Conservation (phyloP, 2,329 filamentous ascomycete genomes). For the Cordyceps cateniannulata region DNA sequence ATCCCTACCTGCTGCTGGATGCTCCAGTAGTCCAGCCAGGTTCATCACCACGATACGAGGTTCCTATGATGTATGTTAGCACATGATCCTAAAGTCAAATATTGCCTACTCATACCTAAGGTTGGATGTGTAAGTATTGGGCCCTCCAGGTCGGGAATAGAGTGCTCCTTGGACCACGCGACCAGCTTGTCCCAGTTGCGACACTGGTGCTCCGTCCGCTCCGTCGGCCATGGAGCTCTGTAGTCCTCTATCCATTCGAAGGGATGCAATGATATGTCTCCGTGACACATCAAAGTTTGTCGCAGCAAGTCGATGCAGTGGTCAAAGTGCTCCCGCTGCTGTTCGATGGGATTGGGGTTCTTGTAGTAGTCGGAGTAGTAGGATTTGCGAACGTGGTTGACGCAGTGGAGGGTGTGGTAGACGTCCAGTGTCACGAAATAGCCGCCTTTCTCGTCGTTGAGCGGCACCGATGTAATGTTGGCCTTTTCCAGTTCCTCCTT, state of each 20-base stretch:
- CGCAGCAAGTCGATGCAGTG: constrained; percentile 17
- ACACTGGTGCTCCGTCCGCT: constrained; percentile 12
- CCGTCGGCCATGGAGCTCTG: constrained; percentile 8
- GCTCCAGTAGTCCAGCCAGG: not conserved
- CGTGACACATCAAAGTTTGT: constrained; percentile 17
- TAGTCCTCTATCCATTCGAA: constrained; percentile 14
- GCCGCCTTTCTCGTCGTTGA: constrained; percentile 13
- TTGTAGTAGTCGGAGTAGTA: constrained; percentile 15
- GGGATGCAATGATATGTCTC: constrained; percentile 12
- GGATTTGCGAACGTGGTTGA: constrained; percentile 13
- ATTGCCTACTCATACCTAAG: not conserved
- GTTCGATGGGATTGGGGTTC: constrained; percentile 12
- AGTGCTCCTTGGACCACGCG: constrained; percentile 4
- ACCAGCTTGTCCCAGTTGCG: constrained; percentile 14
- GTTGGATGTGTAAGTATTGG: constrained; percentile 6
- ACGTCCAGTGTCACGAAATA: constrained; percentile 14
- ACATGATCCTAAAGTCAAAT: too few species aligned
- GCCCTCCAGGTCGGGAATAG: not conserved
- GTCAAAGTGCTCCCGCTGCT: constrained; percentile 14
- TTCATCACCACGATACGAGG: not conserved
- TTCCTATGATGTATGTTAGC: too few species aligned
- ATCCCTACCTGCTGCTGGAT: not conserved
- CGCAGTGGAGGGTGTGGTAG: constrained; percentile 14
- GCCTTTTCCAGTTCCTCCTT: constrained; percentile 12
- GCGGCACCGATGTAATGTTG: constrained; percentile 7